These are phyloP conservation scores for Phytophthora boehmeriae DNA, from an alignment of 352 stramenopile species.

Conservation along the genomic window DNA sequence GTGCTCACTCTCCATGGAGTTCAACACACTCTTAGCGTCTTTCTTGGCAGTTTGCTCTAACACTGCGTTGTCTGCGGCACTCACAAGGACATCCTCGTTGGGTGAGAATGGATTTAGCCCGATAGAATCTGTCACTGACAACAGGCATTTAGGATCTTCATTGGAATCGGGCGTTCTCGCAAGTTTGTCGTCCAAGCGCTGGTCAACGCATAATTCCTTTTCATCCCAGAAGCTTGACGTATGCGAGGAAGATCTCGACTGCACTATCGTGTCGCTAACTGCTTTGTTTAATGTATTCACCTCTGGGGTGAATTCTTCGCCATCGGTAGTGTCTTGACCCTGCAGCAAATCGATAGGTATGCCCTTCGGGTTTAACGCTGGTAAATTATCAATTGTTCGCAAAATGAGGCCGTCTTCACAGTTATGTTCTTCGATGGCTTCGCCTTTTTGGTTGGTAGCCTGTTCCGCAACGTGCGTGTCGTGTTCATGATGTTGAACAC, in stretches of 20 bases:
- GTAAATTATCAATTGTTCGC: too few relatives aligned
- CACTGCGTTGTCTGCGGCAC: neutral
- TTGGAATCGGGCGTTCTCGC: neutral
- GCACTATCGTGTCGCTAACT: neutral
- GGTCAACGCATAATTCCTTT: neutral
- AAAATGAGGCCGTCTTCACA: neutral
- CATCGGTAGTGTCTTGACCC: too few relatives aligned
- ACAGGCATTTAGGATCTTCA: neutral
- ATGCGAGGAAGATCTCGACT: neutral
- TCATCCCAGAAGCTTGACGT: neutral
- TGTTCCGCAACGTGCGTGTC: neutral
- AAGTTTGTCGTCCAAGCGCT: neutral
- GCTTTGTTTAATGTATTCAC: too few relatives aligned
- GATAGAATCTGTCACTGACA: neutral
- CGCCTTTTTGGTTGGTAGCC: neutral
- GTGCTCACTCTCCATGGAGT: neutral
- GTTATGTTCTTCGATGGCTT: neutral
- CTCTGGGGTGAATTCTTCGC: too few relatives aligned
- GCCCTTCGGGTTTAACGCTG: too few relatives aligned
- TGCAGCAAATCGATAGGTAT: too few relatives aligned
- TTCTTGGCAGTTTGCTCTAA: neutral
- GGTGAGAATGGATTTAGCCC: neutral
- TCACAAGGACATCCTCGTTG: neutral
- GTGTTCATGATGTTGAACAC: neutral
- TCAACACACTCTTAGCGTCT: neutral